Conservation (phyloP, 2,329 filamentous ascomycete genomes). For the Trichophaea hybrida region DNA sequence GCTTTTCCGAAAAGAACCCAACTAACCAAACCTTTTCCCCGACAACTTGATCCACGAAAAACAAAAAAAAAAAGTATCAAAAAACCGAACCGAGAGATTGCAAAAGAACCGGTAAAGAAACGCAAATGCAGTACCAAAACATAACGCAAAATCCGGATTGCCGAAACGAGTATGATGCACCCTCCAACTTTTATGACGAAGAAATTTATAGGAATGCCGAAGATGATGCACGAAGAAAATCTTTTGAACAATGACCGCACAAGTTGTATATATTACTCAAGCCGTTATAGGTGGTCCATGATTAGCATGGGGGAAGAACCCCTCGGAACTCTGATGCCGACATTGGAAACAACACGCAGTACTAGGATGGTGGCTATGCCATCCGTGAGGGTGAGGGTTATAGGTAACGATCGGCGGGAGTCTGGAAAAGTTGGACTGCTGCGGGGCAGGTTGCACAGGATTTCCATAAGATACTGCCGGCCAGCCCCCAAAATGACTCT, state of each 20-base stretch:
- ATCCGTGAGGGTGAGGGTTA: conserved; percentile 31
- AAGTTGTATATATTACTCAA: conserved; percentile 9
- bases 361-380: conserved; percentile 13
- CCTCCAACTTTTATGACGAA: conserved; percentile 28
- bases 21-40: neutral
- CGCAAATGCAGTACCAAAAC: conserved; percentile 23
- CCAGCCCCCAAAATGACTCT: conserved; percentile 27
- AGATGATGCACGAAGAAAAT: conserved; percentile 24
- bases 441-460: conserved; percentile 9
- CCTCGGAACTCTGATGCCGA: conserved; percentile 11
- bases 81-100: conserved; percentile 28
- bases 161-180: conserved; percentile 29
- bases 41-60: conserved; percentile 12
- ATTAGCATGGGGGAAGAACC: conserved; percentile 17
- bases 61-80: conserved; percentile 12
- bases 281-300: conserved; percentile 22
- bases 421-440: conserved; percentile 18
- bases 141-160: conserved; percentile 30
- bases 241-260: conserved; percentile 2
- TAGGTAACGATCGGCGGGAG: conserved; percentile 33
- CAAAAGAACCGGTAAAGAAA: conserved; percentile 24
- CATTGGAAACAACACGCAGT: conserved; percentile 18
- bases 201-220: conserved; percentile 30
- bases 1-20: conserved; percentile 11
- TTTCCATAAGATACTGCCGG: conserved; percentile 6